A percentile compares a stretch with the other conserved stretches of the same genome.
Evolutionary conservation across 768 basidiomycete species (phyloP).

Genomic region (Mrakia hoshinonis): DNA sequence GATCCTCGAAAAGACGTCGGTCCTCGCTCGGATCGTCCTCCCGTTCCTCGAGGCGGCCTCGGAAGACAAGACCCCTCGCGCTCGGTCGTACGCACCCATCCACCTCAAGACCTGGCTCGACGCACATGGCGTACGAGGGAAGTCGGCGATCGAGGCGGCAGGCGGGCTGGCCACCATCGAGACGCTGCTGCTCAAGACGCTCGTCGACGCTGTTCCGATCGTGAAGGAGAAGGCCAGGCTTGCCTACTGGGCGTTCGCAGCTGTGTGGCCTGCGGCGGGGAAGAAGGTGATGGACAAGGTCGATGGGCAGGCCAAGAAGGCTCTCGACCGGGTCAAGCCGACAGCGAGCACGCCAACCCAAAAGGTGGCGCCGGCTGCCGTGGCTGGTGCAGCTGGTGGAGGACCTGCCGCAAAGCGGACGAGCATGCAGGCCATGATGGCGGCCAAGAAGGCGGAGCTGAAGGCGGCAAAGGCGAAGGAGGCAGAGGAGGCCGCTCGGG

Average conservation of each 20-base stretch:
- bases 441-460: conserved; percentile 1
- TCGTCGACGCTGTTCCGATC: conserved; percentile 69
- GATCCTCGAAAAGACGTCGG: conserved; percentile 62
- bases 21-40: conserved; percentile 60
- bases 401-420: not conserved
- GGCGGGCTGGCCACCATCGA: conserved; percentile 66
- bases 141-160: conserved; percentile 56
- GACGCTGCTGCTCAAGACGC: conserved; percentile 59
- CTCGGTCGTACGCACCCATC: conserved; percentile 55
- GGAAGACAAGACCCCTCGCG: conserved; percentile 72
- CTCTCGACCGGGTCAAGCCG: conserved; percentile 78
- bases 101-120: conserved; percentile 73
- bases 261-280: conserved; percentile 67
- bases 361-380: not conserved
- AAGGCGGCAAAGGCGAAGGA: not conserved
- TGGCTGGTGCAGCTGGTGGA: not conserved
- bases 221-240: conserved; percentile 65
- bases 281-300: conserved; percentile 55
- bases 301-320: conserved; percentile 62
- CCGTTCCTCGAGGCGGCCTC: conserved; percentile 59
- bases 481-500: not conserved
- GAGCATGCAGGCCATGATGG: not conserved
- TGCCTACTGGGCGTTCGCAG: conserved; percentile 71
- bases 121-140: conserved; percentile 58
- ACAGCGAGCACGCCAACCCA: not conserved